Evolutionary conservation across 768 basidiomycete genomes (phyloP).

Genomic region (Flagelloscypha sp.): DNA sequence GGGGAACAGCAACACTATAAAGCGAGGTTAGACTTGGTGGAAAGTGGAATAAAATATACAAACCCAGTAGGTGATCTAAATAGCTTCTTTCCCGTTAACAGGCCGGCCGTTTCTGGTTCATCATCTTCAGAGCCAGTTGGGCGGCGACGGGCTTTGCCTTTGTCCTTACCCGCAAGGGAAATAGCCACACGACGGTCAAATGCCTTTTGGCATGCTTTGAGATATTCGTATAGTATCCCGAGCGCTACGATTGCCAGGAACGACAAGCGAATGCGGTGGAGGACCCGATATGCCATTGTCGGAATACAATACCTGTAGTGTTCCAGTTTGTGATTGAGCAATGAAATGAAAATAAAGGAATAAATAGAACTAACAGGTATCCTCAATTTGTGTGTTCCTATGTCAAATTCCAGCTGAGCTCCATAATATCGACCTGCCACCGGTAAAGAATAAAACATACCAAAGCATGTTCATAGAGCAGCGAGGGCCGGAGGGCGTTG

Average conservation of each 20-base stretch:
- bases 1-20: conserved; percentile 42
- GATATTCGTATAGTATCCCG: conserved; percentile 74
- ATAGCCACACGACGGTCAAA: conserved; percentile 54
- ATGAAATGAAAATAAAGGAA: too few species aligned
- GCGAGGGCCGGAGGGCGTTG: conserved; percentile 32
- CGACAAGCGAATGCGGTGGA: conserved; percentile 49
- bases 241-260: conserved; percentile 57
- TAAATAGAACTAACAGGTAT: too few species aligned
- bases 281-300: conserved; percentile 65
- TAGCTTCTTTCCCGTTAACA: conserved; percentile 48
- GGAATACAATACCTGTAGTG: conserved; percentile 77
- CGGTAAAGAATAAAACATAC: conserved; percentile 22
- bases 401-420: neutral
- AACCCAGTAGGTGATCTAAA: too few species aligned
- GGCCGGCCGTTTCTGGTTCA: conserved; percentile 41
- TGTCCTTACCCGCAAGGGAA: conserved; percentile 33
- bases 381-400: conserved; percentile 70
- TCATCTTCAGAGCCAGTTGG: conserved; percentile 32
- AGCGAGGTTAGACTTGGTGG: neutral
- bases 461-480: conserved; percentile 84
- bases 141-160: conserved; percentile 34
- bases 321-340: too few species aligned
- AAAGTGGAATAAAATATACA: neutral
- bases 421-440: neutral
- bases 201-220: conserved; percentile 52